Base-by-base conservation (phyloP, 352 stramenopile species). In the Globisporangium paroecandrum region DNA sequence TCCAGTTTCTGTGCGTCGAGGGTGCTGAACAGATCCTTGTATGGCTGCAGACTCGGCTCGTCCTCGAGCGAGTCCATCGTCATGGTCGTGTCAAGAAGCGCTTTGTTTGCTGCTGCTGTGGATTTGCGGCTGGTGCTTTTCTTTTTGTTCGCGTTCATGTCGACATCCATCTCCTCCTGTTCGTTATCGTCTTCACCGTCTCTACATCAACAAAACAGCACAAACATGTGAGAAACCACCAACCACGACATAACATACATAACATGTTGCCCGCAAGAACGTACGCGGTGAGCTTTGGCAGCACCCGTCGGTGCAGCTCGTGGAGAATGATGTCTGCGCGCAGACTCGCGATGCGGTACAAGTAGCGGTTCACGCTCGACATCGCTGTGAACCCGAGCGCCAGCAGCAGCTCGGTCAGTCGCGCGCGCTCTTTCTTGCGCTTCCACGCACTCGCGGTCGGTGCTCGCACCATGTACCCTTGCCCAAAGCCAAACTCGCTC, bases 321-420 rank as follows among this genome's bases (percentile, higher is more conserved):
- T 62, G 71, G 6, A 83, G 49, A 36, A 94, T 83, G 56, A 87
- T 76, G 24, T 90, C 77, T 0, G 81, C 84, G 34, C 89, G 87
- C 12, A 89, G 68, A 59, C 76, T 90, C 4, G 78, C 75, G 32
- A 91, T 79, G 24, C 81, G 75, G 47, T 83, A 77, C 32, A 83
- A 70, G 1, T 78, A 77, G 29, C 65, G 69, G 53, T 73, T 68
- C 49, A 82, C 72, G 24, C 73, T 67, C 20, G 67, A 38, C 24
- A 73, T 71, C n/a, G 75, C 71, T 3, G 62, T 60, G 69, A 94
- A 94, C 22, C 86, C 84, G 8, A 94, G 64, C 20, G 69, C 63
- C 54, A 68, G 65, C 29, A 89, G 61, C 86, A 84, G 92, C 12
- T 66, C 66, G 41, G 65, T 56, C 41, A 85, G 71, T 18, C 78